Evolutionary conservation across 352 stramenopile genomes (phyloP), one percentile per base, ranked within the genome.

Genomic region (Phytophthora rubi): DNA sequence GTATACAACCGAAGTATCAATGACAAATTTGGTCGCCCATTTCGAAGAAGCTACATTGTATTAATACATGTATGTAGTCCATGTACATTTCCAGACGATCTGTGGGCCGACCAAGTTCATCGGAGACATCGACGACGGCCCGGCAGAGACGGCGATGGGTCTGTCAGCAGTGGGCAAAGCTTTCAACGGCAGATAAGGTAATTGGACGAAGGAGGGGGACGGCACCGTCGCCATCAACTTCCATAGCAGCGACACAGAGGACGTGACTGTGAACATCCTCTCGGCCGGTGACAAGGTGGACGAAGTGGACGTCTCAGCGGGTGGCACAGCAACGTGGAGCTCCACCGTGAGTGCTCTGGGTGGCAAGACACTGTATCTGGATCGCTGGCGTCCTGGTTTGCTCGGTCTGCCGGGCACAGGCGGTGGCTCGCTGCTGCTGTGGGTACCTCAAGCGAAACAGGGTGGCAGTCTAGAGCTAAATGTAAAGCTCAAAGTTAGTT

Each of bases 71-170:
- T 26, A 26, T 26, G 23, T 26, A 3, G 23, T 26, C 23, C 23
- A 26, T 21, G 2, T 26, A 3, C 23, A 26, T n/a, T n/a, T 83
- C 15, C 71, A 87, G 63, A 76, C 79, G 9, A 83, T 87, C 45
- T 87, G 79, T 51, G 74, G 79, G 3, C 76, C 76, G 0, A 85
- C 79, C 4, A 62, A 71, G 5, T 71, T 80, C 44, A 35, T 83
- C 4, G 71, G 77, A 2, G 68, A 83, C 23, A 75, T 87, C 49
- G 79, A 85, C 49, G 72, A 80, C 18, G 79, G 79, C 4, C 37
- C 55, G 0, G 54, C 67, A 0, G 58, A 68, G 4, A 30, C 74
- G 3, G 76, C 77, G 0, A 23, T 87, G 9, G 77, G 71, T 2
- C 8, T 66, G 2, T 44, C 49, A 6, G 47, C 7, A 3, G 48